Conservation (phyloP, 177 flowering plant species). For the Vitis hybrid region DNA sequence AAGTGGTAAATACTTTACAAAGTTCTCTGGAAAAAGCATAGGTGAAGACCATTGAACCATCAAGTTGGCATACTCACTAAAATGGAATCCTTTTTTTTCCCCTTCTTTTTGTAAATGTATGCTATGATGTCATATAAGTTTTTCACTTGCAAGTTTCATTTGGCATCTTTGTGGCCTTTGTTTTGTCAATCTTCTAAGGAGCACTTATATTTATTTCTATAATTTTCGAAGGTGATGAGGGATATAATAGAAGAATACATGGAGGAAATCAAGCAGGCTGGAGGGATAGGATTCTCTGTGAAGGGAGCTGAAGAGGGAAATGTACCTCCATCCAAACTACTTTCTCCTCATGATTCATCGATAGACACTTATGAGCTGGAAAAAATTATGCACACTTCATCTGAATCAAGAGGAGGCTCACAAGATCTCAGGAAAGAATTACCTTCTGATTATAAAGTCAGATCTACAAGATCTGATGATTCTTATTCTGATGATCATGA, state of each 20-base stretch:
- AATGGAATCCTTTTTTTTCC: background rate
- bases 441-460: conserved; percentile 11
- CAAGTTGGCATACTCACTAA: background rate
- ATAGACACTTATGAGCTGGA: conserved; percentile 17
- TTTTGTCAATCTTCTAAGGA: background rate
- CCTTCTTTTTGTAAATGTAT: background rate
- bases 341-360: conserved; percentile 12
- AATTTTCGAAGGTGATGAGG: conserved; percentile 55
- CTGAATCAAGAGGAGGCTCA: conserved; percentile 21
- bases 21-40: too few relatives aligned
- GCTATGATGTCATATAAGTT: too few relatives aligned
- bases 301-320: conserved; percentile 41
- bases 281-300: conserved; percentile 63
- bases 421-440: conserved; percentile 21
- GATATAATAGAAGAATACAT: conserved; percentile 86
- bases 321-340: conserved; percentile 17
- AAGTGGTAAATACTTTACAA: too few relatives aligned
- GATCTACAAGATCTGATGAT: conserved; percentile 16
- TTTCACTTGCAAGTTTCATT: background rate
- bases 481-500: conserved; percentile 21
- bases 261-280: conserved; percentile 78
- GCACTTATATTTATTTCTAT: conserved; percentile 4
- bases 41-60: too few relatives aligned
- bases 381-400: conserved; percentile 14
- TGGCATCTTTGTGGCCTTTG: background rate